Evolutionary conservation across 2,329 filamentous ascomycete species (phyloP).

Genomic region (Emericellopsis atlantica): DNA sequence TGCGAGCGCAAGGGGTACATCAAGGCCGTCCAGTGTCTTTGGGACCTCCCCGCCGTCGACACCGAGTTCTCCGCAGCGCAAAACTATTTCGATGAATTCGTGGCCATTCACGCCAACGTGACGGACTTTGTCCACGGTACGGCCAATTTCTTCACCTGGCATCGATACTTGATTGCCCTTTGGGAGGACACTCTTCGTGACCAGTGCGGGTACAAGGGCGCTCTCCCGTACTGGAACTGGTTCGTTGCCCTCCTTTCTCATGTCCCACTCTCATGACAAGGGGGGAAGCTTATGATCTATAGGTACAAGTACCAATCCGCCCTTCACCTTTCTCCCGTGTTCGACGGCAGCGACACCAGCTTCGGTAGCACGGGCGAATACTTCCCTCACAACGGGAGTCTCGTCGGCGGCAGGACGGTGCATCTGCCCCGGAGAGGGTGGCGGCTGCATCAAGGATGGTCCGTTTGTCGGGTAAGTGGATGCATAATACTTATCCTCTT

Average conservation of each 20-base stretch:
- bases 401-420: slow-evolving; percentile 6
- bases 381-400: slow-evolving; percentile 7
- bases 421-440: slow-evolving; percentile 33
- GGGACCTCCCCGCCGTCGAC: slow-evolving; percentile 9
- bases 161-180: slow-evolving; percentile 23
- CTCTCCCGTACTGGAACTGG: slow-evolving; percentile 38
- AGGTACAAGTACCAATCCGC: too few species aligned
- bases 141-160: slow-evolving; percentile 26
- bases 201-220: slow-evolving; percentile 26
- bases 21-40: slow-evolving; percentile 11
- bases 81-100: slow-evolving; percentile 17
- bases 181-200: slow-evolving; percentile 24
- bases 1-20: slow-evolving; percentile 11
- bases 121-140: slow-evolving; percentile 11
- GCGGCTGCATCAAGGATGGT: slow-evolving; percentile 36
- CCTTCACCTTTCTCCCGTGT: slow-evolving; percentile 24
- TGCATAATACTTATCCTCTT: too few species aligned
- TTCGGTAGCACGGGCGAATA: slow-evolving; percentile 32
- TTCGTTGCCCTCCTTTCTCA: slow-evolving; percentile 14
- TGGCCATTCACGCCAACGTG: slow-evolving; percentile 17
- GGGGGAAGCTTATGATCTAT: too few species aligned
- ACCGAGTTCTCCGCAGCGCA: slow-evolving; percentile 11
- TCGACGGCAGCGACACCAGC: slow-evolving; percentile 39
- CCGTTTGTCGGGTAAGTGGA: slow-evolving; percentile 12
- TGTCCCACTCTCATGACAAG: too few species aligned